Percentiles rank a stretch among this genome's conserved stretches.
phyloP scores from a whole-genome alignment of 2,329 filamentous ascomycete species.

The Leptodontidium sp. region DNA sequence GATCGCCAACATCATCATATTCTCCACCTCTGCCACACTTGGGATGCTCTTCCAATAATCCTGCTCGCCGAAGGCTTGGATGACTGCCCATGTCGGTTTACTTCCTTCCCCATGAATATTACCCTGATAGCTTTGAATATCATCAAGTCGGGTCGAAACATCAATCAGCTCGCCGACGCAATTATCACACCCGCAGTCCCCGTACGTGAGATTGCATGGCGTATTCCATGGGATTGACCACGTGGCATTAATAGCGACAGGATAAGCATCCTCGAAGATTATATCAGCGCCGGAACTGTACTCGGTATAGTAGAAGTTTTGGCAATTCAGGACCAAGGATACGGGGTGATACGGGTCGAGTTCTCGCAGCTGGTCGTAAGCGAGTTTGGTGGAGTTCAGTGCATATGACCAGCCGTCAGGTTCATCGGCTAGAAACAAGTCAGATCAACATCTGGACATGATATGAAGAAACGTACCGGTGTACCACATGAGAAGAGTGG shows the following conservation, averaged over 20 bases:
- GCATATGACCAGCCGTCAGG: conserved; percentile 52
- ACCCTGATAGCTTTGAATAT: conserved; percentile 50
- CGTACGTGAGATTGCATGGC: conserved; percentile 59
- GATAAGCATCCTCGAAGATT: conserved; percentile 59
- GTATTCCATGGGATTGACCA: conserved; percentile 56
- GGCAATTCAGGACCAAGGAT: conserved; percentile 60
- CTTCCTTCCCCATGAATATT: conserved; percentile 48
- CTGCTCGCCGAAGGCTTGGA: conserved; percentile 58
- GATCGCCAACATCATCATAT: conserved; percentile 56
- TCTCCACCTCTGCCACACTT: conserved; percentile 54
- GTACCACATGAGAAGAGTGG: conserved; percentile 59
- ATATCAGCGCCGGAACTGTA: conserved; percentile 60
- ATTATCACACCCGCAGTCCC: conserved; percentile 61
- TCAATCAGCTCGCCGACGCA: conserved; percentile 52
- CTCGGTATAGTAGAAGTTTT: conserved; percentile 59
- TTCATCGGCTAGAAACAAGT: conserved; percentile 51
- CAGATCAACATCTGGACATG: neutral
- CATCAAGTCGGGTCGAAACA: conserved; percentile 53
- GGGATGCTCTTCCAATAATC: conserved; percentile 58
- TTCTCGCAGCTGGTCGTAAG: conserved; percentile 54
- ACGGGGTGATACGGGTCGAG: conserved; percentile 62
- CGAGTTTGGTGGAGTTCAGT: conserved; percentile 53
- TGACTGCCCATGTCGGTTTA: conserved; percentile 58
- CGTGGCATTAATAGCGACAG: conserved; percentile 56
- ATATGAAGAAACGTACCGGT: conserved; percentile 47